Evolutionary conservation across 2,329 filamentous ascomycete genomes (phyloP).

Genomic region (Penicillium vulpinum): DNA sequence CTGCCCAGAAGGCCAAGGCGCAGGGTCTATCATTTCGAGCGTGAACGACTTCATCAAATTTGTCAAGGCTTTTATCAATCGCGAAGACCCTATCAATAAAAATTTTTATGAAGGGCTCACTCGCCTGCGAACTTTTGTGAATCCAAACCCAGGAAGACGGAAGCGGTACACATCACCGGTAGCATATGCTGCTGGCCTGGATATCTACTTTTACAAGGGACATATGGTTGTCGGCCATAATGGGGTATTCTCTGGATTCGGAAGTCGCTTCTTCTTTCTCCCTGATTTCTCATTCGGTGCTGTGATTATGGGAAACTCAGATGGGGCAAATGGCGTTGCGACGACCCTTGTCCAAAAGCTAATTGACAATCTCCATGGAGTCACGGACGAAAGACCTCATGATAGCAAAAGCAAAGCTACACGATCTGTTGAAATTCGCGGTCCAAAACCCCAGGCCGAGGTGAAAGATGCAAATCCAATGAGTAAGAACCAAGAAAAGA

Average conservation of each 20-base stretch:
- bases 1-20: slow-evolving; percentile 40
- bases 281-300: slow-evolving; percentile 30
- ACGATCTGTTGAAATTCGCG: not conserved
- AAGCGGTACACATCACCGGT: slow-evolving; percentile 24
- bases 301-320: slow-evolving; percentile 32
- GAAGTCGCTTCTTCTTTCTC: slow-evolving; percentile 28
- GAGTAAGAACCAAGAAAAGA: not conserved
- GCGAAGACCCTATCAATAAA: slow-evolving; percentile 25
- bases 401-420: slow-evolving; percentile 5
- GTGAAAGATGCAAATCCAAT: not conserved
- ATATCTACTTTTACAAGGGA: slow-evolving; percentile 31
- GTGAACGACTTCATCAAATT: slow-evolving; percentile 34
- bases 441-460: not conserved
- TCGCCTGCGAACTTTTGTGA: slow-evolving; percentile 25
- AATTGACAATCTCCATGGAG: slow-evolving; percentile 25
- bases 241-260: slow-evolving; percentile 30
- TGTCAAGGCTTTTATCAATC: slow-evolving; percentile 32
- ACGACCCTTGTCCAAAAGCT: slow-evolving; percentile 22
- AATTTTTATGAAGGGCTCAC: slow-evolving; percentile 25
- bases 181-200: slow-evolving; percentile 28
- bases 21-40: slow-evolving; percentile 45
- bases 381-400: slow-evolving; percentile 10
- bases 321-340: slow-evolving; percentile 13
- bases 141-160: slow-evolving; percentile 16
- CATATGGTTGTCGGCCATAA: slow-evolving; percentile 31